Evolutionary conservation across 1,139 yeast species (phyloP).

Genomic region (Candida sanyaensis): DNA sequence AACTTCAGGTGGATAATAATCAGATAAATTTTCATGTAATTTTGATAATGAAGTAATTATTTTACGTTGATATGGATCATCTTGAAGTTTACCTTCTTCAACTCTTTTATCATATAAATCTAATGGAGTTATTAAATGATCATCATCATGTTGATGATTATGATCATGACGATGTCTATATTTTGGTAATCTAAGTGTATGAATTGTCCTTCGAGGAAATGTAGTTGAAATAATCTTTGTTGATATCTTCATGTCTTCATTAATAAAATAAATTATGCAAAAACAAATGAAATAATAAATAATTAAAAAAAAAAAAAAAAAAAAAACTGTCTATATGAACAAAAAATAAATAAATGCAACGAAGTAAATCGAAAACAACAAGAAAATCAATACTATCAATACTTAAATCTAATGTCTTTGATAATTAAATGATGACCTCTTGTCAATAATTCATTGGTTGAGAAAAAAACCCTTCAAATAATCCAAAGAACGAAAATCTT

Average conservation of each 20-base stretch:
- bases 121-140: slow-evolving; percentile 44
- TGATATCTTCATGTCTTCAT: background rate
- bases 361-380: no score
- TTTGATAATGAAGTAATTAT: slow-evolving; percentile 57
- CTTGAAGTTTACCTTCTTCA: slow-evolving; percentile 50
- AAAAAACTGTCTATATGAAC: no score
- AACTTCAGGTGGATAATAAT: slow-evolving; percentile 59
- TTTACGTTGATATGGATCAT: slow-evolving; percentile 68
- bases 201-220: background rate
- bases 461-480: background rate
- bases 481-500: background rate
- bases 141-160: no score
- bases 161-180: background rate
- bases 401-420: no score
- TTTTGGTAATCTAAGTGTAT: background rate
- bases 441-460: background rate
- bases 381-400: no score
- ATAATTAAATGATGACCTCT: no score
- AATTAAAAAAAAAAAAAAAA: background rate
- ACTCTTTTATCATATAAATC: slow-evolving; percentile 64
- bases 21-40: slow-evolving; percentile 48
- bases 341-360: background rate
- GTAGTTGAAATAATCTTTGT: no score
- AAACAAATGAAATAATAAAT: no score
- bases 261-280: no score